Percentiles rank a stretch among this genome's conserved stretches.
These are phyloP conservation scores for Backusella tuberculispora DNA, from an alignment of 192 early-diverging fungal genomes.

Conservation along the genomic window DNA sequence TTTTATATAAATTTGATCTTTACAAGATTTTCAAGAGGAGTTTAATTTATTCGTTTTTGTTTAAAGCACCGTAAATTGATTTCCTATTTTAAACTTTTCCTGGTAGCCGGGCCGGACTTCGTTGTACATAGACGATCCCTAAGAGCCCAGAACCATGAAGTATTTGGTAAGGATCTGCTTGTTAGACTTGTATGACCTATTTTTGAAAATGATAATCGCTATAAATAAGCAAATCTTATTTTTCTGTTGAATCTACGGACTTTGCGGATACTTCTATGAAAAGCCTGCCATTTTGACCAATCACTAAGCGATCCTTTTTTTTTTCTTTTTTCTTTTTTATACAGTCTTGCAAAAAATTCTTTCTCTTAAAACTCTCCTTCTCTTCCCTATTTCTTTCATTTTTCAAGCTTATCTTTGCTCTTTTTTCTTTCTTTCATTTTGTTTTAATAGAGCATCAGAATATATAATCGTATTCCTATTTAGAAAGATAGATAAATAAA, in stretches of 20 bases:
- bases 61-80: not conserved
- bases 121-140: constrained; percentile 3
- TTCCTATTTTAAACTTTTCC: not conserved
- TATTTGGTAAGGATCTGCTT: constrained; percentile 11
- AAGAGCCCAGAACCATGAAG: constrained; percentile 8
- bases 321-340: not conserved
- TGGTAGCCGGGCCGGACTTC: not conserved
- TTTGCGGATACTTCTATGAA: constrained; percentile 6
- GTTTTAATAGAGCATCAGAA: not conserved
- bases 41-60: not conserved
- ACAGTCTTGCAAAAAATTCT: not conserved
- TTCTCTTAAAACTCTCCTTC: constrained; percentile 6
- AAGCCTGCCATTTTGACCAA: not conserved
- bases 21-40: not conserved
- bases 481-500: not conserved
- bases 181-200: constrained; percentile 3
- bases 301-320: not conserved
- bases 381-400: not conserved
- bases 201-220: not conserved
- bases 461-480: not conserved
- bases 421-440: constrained; percentile 11
- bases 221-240: not conserved
- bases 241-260: constrained; percentile 9
- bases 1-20: not conserved
- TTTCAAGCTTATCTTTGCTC: not conserved